These are phyloP conservation scores for Thozetella sp. DNA, from an alignment of 495 filamentous ascomycete species.

Conservation along the genomic window DNA sequence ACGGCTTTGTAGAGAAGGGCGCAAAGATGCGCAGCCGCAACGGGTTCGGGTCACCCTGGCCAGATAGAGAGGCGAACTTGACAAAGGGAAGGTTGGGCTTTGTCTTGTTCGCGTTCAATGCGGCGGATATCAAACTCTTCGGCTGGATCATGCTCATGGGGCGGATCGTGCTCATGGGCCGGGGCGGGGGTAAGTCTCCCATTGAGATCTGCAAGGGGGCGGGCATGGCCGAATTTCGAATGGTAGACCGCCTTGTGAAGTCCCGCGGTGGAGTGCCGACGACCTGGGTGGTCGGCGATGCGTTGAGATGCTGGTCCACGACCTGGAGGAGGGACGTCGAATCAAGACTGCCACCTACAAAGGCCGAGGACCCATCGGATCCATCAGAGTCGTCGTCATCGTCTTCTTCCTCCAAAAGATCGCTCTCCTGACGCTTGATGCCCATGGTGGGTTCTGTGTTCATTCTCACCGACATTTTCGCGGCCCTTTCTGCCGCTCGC, in stretches of 20 bases:
- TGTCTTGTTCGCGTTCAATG: slow-evolving; percentile 75
- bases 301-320: slow-evolving; percentile 47
- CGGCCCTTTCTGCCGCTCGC: slow-evolving; percentile 29
- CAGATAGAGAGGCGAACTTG: slow-evolving; percentile 81
- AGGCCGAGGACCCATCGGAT: slow-evolving; percentile 53
- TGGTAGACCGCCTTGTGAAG: slow-evolving; percentile 49
- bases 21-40: slow-evolving; percentile 85
- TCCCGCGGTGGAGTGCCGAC: slow-evolving; percentile 57
- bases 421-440: slow-evolving; percentile 48
- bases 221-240: slow-evolving; percentile 41
- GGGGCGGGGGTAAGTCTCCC: slow-evolving; percentile 84
- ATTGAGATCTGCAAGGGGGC: slow-evolving; percentile 57
- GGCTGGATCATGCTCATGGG: slow-evolving; percentile 86
- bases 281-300: slow-evolving; percentile 48
- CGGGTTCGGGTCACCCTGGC: slow-evolving; percentile 80
- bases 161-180: slow-evolving; percentile 80
- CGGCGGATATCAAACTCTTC: slow-evolving; percentile 67
- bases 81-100: slow-evolving; percentile 85
- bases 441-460: slow-evolving; percentile 38
- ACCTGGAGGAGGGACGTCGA: slow-evolving; percentile 53
- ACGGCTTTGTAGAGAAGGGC: slow-evolving; percentile 74
- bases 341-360: slow-evolving; percentile 55
- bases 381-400: slow-evolving; percentile 62
- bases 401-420: slow-evolving; percentile 57
- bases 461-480: slow-evolving; percentile 45